These are phyloP conservation scores for Viola pubescens DNA, from an alignment of 441 rosid species.

Conservation along the genomic window DNA sequence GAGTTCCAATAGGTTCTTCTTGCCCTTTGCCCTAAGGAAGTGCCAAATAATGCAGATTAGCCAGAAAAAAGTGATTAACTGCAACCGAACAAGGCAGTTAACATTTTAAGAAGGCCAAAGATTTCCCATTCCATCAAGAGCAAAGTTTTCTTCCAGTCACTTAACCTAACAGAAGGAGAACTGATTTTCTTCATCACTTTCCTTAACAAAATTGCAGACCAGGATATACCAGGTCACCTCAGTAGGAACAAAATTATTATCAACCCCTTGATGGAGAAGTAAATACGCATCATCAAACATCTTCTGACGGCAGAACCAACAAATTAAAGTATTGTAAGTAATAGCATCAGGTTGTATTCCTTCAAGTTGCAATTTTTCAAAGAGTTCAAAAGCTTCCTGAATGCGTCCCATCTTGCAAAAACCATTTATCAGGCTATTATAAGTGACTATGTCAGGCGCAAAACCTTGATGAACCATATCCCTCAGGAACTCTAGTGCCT, in stretches of 20 bases:
- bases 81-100: too few species aligned
- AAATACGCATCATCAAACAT: slow-evolving; percentile 51
- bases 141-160: slow-evolving; percentile 12
- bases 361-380: slow-evolving; percentile 54
- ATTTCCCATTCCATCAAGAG: slow-evolving; percentile 3
- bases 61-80: too few species aligned
- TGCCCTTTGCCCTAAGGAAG: too few species aligned
- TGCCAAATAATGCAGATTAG: not conserved
- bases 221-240: slow-evolving; percentile 56
- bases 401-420: slow-evolving; percentile 53
- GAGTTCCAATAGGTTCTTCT: too few species aligned
- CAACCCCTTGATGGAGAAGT: slow-evolving; percentile 45
- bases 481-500: slow-evolving; percentile 55
- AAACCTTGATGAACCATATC: slow-evolving; percentile 66
- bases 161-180: slow-evolving; percentile 7
- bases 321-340: slow-evolving; percentile 72
- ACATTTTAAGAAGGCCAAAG: slow-evolving; percentile 4
- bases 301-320: slow-evolving; percentile 61
- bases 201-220: slow-evolving; percentile 34
- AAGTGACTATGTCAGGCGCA: slow-evolving; percentile 67
- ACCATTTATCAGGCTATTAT: slow-evolving; percentile 73
- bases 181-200: slow-evolving; percentile 13
- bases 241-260: slow-evolving; percentile 52
- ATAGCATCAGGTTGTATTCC: slow-evolving; percentile 65
- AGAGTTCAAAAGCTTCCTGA: slow-evolving; percentile 54